These are phyloP conservation scores for Zancudomyces culisetae DNA, from an alignment of 371 early-diverging fungal species.

Conservation along the genomic window DNA sequence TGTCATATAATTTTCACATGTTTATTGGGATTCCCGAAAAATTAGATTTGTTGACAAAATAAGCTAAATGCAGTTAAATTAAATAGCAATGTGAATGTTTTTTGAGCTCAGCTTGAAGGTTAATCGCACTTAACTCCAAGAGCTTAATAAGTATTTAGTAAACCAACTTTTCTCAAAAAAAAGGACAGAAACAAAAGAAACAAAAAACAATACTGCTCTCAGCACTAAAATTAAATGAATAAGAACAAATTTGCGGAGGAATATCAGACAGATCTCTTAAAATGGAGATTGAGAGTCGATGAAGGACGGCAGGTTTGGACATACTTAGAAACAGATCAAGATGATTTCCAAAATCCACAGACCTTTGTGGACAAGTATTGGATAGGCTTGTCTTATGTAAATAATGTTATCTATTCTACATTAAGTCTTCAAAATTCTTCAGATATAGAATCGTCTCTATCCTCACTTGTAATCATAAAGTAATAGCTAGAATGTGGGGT, in stretches of 20 bases:
- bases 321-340: slow-evolving; percentile 49
- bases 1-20: too few relatives aligned
- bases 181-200: too few relatives aligned
- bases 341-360: slow-evolving; percentile 48
- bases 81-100: too few relatives aligned
- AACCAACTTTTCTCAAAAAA: too few relatives aligned
- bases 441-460: not conserved
- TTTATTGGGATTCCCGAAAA: too few relatives aligned
- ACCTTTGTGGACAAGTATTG: slow-evolving; percentile 69
- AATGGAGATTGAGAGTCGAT: slow-evolving; percentile 24
- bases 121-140: too few relatives aligned
- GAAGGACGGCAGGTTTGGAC: slow-evolving; percentile 87
- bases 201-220: too few relatives aligned
- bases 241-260: slow-evolving; percentile 6
- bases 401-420: not conserved
- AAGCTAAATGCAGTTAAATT: too few relatives aligned
- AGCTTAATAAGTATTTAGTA: too few relatives aligned
- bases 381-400: slow-evolving; percentile 59
- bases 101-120: too few relatives aligned
- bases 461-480: not conserved
- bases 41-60: too few relatives aligned
- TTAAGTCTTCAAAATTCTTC: too few relatives aligned
- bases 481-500: not conserved
- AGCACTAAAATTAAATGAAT: slow-evolving; percentile 5
- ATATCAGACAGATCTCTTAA: slow-evolving; percentile 18